Percentiles rank a stretch among this genome's conserved stretches.
These are phyloP conservation scores for Fusarium sp. DNA, from an alignment of 2,329 filamentous ascomycete genomes.

Conservation along the genomic window DNA sequence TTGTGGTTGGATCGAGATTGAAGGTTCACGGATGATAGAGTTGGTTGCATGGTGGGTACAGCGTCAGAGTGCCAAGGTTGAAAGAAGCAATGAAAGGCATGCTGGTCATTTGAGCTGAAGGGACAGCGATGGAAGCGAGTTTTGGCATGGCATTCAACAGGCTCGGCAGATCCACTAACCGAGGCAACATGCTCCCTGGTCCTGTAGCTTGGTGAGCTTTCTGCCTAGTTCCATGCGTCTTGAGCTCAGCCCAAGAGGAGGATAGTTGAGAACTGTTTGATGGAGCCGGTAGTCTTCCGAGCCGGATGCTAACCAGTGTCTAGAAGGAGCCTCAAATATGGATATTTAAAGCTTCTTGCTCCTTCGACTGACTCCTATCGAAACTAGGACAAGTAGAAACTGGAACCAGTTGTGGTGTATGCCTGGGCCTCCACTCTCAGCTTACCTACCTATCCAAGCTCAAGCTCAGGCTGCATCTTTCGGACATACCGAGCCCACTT, in stretches of 20 bases:
- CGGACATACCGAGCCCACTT: neutral
- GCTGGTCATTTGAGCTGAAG: neutral
- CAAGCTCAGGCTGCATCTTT: neutral
- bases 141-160: neutral
- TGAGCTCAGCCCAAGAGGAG: neutral
- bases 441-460: neutral
- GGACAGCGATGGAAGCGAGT: neutral
- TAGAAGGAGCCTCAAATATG: neutral
- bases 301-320: too few species aligned
- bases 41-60: neutral
- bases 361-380: neutral
- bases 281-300: neutral
- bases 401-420: neutral
- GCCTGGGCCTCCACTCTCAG: neutral
- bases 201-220: neutral
- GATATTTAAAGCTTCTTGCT: neutral
- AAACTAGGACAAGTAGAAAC: neutral
- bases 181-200: neutral
- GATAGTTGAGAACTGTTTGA: neutral
- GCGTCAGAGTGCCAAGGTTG: slow-evolving; percentile 1
- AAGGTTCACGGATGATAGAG: neutral
- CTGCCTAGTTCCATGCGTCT: neutral
- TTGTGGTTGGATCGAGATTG: neutral
- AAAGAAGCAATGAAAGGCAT: slow-evolving; percentile 7
- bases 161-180: neutral